phyloP scores from a whole-genome alignment of 768 basidiomycete genomes.

The Russula brevipes region DNA sequence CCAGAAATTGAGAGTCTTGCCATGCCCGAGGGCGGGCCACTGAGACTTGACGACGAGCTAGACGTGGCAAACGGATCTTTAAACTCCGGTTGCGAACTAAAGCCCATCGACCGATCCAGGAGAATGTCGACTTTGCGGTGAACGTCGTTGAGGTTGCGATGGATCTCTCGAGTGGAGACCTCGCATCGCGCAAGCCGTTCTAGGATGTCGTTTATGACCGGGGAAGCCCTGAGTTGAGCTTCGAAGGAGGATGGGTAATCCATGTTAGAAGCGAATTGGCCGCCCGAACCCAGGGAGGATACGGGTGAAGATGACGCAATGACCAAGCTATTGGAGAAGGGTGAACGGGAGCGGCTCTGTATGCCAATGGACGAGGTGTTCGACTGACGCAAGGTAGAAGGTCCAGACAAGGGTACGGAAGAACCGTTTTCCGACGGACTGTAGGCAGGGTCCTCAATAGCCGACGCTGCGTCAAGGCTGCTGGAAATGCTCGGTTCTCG shows the following conservation, averaged over 20 bases:
- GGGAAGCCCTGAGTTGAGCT: no score
- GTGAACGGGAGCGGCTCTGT: slow-evolving; percentile 33
- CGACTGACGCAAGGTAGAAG: slow-evolving; percentile 20
- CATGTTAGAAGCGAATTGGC: no score
- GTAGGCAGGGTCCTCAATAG: background rate
- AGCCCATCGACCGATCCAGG: slow-evolving; percentile 57
- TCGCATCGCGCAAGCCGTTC: slow-evolving; percentile 73
- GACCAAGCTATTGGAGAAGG: slow-evolving; percentile 32
- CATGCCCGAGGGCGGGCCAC: slow-evolving; percentile 36
- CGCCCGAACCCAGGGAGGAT: no score
- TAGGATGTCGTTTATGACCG: slow-evolving; percentile 35
- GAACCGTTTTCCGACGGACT: slow-evolving; percentile 15
- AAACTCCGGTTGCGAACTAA: slow-evolving; percentile 53
- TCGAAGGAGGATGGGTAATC: no score
- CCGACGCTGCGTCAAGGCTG: no score
- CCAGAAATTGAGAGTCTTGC: slow-evolving; percentile 60
- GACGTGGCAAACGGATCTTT: slow-evolving; percentile 68
- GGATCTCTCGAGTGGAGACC: slow-evolving; percentile 61
- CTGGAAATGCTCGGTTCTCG: no score
- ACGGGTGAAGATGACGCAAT: no score
- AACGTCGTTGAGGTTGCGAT: slow-evolving; percentile 66
- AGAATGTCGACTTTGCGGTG: slow-evolving; percentile 36
- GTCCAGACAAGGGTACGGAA: slow-evolving; percentile 8
- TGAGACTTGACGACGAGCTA: slow-evolving; percentile 27
- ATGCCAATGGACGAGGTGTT: slow-evolving; percentile 23